Percentiles rank a stretch among this genome's conserved stretches.
phyloP scores from a whole-genome alignment of 768 basidiomycete genomes.

The Kwoniella pini region DNA sequence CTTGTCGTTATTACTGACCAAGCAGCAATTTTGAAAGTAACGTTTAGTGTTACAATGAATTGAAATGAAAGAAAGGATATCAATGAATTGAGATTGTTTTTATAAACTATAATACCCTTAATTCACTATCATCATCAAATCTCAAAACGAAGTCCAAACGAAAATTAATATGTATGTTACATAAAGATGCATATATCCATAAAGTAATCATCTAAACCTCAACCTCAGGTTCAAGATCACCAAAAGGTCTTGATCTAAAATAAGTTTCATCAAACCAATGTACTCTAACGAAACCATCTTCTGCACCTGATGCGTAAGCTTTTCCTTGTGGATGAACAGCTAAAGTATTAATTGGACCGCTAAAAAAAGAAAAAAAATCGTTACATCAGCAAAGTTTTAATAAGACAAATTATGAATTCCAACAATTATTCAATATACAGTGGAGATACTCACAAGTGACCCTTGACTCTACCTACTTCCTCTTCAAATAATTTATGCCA shows the following conservation, averaged over 20 bases:
- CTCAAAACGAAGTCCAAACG: no score
- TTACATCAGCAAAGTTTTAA: background rate
- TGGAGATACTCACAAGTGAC: conserved; percentile 78
- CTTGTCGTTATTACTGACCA: no score
- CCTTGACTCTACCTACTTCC: conserved; percentile 94
- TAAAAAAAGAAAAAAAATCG: conserved; percentile 9
- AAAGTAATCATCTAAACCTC: conserved; percentile 45
- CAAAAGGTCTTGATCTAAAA: conserved; percentile 87
- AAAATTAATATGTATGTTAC: conserved; percentile 6
- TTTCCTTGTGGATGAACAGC: conserved; percentile 88
- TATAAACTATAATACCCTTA: no score
- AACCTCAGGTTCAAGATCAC: conserved; percentile 76
- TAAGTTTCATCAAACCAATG: conserved; percentile 84
- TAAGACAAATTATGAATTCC: no score
- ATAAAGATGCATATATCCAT: conserved; percentile 15
- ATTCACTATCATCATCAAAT: no score
- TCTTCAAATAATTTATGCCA: conserved; percentile 98
- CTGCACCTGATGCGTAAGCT: conserved; percentile 88
- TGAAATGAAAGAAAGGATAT: no score
- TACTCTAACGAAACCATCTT: conserved; percentile 74
- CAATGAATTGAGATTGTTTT: no score
- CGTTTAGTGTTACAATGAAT: no score
- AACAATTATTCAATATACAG: background rate
- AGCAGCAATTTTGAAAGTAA: no score
- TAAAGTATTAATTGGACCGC: conserved; percentile 63